Evolutionary conservation across 2,329 filamentous ascomycete species (phyloP).

Genomic region (Cryphonectria japonica): DNA sequence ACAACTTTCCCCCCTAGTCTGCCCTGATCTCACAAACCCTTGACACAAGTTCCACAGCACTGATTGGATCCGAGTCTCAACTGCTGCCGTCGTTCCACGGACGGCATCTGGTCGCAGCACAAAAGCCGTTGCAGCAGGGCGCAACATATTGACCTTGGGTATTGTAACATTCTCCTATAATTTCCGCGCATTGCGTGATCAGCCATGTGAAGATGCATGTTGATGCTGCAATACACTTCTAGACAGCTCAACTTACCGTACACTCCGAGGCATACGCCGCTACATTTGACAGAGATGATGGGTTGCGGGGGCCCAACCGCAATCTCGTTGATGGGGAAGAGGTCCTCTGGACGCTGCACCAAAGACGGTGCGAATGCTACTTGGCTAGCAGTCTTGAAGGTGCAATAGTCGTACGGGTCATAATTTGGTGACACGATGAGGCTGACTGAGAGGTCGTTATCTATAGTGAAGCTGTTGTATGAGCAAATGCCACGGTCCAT

Average conservation of each 20-base stretch:
- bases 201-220: neutral
- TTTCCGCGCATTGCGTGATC: neutral
- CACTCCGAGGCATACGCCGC: constrained; percentile 15
- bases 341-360: constrained; percentile 19
- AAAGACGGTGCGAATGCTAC: constrained; percentile 13
- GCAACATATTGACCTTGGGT: constrained; percentile 6
- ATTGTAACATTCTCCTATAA: constrained; percentile 15
- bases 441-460: constrained; percentile 21
- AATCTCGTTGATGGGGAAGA: constrained; percentile 24
- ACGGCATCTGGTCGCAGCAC: constrained; percentile 23
- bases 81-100: constrained; percentile 6
- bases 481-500: neutral
- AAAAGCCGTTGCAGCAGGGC: constrained; percentile 27
- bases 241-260: constrained; percentile 16
- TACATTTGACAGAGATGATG: constrained; percentile 23
- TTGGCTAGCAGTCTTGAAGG: constrained; percentile 19
- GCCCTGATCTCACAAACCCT: neutral
- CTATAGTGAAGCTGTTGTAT: constrained; percentile 2
- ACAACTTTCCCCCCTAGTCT: neutral
- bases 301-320: constrained; percentile 19
- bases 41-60: neutral
- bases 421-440: constrained; percentile 17
- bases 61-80: neutral
- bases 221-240: neutral
- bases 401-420: constrained; percentile 16